Conservation (phyloP, 2,329 filamentous ascomycete species). For the Aspergillus proliferans region DNA sequence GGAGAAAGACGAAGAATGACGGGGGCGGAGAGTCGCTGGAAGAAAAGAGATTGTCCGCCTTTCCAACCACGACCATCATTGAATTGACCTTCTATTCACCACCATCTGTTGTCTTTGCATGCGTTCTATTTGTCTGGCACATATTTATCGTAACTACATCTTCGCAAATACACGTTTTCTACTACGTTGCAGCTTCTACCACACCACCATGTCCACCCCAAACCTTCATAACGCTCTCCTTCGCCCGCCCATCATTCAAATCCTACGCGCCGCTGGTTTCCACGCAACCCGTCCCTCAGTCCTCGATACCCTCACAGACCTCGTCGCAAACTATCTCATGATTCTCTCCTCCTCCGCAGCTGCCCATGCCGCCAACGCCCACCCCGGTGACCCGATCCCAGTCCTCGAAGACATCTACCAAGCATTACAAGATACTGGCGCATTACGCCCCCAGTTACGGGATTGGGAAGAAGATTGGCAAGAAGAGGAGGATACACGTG, state of each 20-base stretch:
- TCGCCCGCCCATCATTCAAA: conserved; percentile 80
- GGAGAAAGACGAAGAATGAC: background rate
- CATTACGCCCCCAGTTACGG: conserved; percentile 63
- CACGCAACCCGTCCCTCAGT: conserved; percentile 74
- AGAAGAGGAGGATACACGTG: conserved; percentile 69
- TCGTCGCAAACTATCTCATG: conserved; percentile 73
- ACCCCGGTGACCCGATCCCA: conserved; percentile 56
- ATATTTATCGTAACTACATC: too few species aligned
- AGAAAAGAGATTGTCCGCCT: conserved; percentile 4
- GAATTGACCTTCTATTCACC: background rate
- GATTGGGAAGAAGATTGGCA: conserved; percentile 62
- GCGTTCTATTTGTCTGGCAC: background rate
- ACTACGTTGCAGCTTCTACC: background rate
- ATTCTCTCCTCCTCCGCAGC: conserved; percentile 68
- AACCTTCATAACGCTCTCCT: conserved; percentile 69
- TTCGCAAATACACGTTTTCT: background rate
- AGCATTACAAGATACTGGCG: conserved; percentile 75
- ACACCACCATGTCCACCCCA: conserved; percentile 36
- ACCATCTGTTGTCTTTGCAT: background rate
- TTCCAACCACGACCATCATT: conserved; percentile 1
- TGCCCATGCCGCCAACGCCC: conserved; percentile 63
- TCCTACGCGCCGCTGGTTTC: conserved; percentile 85
- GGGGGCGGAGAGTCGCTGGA: conserved; percentile 2
- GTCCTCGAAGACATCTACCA: conserved; percentile 74
- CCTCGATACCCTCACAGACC: conserved; percentile 79